phyloP scores from a whole-genome alignment of 495 filamentous ascomycete genomes.

The Penicillium herquei region DNA sequence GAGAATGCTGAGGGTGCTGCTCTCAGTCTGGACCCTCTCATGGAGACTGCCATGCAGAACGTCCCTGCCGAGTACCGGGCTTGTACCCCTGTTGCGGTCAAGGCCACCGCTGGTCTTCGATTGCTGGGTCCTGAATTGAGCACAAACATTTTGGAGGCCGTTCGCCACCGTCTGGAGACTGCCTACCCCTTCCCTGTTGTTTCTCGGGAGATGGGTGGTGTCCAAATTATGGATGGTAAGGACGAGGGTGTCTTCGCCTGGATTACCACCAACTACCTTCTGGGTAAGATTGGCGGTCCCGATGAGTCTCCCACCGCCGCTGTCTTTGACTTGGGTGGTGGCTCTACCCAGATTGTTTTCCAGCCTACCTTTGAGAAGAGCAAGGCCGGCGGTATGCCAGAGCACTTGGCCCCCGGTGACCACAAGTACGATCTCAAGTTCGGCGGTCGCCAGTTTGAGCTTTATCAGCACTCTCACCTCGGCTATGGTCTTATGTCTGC shows the following conservation, averaged over 20 bases:
- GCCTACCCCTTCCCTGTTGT: constrained; percentile 93
- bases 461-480: constrained; percentile 99
- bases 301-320: constrained; percentile 89
- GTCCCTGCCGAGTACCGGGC: constrained; percentile 84
- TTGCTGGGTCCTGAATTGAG: constrained; percentile 80
- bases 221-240: constrained; percentile 93
- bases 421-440: constrained; percentile 95
- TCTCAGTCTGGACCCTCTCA: constrained; percentile 79
- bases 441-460: constrained; percentile 81
- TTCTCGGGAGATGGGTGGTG: constrained; percentile 75
- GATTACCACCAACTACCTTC: constrained; percentile 98
- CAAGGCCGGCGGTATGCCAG: constrained; percentile 79
- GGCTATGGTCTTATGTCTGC: constrained; percentile 96
- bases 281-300: constrained; percentile 93
- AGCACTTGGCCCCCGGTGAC: constrained; percentile 80
- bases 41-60: constrained; percentile 77
- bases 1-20: constrained; percentile 84
- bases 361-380: constrained; percentile 86
- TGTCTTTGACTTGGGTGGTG: constrained; percentile 93
- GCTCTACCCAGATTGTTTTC: constrained; percentile 97
- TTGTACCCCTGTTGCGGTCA: constrained; percentile 91
- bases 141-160: constrained; percentile 78
- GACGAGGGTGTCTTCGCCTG: constrained; percentile 98
- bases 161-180: constrained; percentile 80
- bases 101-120: constrained; percentile 92